These are phyloP conservation scores for Allium cepa DNA, from an alignment of 106 monocot species.

Conservation along the genomic window DNA sequence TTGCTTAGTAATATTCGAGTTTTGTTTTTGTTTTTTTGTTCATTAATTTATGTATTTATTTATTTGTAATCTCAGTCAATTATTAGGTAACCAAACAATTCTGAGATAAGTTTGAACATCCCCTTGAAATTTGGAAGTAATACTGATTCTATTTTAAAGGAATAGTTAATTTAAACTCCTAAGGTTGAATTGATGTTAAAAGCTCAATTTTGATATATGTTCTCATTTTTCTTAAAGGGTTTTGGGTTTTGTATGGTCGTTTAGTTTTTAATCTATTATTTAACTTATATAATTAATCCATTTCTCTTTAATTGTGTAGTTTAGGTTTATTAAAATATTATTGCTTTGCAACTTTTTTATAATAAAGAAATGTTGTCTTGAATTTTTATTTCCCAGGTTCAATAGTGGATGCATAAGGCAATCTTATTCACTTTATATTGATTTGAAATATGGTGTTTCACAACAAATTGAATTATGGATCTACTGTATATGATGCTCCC, in stretches of 20 bases:
- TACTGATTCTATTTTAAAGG: neutral
- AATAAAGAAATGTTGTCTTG: conserved; percentile 6
- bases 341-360: neutral
- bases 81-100: neutral
- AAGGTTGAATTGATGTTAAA: neutral
- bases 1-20: neutral
- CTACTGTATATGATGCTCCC: conserved; percentile 38
- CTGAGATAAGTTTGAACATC: neutral
- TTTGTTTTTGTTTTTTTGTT: neutral
- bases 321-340: neutral
- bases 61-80: neutral
- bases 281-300: neutral
- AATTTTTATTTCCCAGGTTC: neutral
- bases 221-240: conserved; percentile 8
- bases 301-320: neutral
- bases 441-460: conserved; percentile 56
- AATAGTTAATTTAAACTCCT: neutral
- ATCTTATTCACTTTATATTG: neutral
- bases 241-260: conserved; percentile 8
- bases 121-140: neutral
- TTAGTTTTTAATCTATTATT: neutral
- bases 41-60: neutral
- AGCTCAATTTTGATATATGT: neutral
- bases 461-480: conserved; percentile 38
- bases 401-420: neutral